phyloP scores from a whole-genome alignment of 768 basidiomycete species.

The Daedaleopsis nitida region DNA sequence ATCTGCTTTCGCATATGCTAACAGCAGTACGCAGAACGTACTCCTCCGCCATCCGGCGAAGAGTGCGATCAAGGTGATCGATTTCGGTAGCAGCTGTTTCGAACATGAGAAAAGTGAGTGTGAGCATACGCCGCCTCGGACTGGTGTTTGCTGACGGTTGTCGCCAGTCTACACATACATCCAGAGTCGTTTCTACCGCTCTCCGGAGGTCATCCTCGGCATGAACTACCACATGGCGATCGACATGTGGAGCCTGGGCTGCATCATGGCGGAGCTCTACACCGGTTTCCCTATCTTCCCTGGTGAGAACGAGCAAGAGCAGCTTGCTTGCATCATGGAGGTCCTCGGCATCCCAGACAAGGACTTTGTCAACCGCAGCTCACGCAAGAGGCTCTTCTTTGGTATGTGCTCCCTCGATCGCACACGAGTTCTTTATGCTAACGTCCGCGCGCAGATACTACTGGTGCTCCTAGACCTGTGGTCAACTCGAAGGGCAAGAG shows the following conservation, averaged over 20 bases:
- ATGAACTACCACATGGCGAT: slow-evolving; percentile 99
- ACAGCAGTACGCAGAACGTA: slow-evolving; percentile 67
- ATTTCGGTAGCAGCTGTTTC: slow-evolving; percentile 98
- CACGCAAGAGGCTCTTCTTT: slow-evolving; percentile 93
- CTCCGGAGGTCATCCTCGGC: slow-evolving; percentile 97
- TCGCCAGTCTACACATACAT: slow-evolving; percentile 95
- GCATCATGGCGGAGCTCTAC: slow-evolving; percentile 95
- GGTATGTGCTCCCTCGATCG: slow-evolving; percentile 52
- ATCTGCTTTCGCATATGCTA: background rate
- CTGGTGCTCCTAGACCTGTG: slow-evolving; percentile 89
- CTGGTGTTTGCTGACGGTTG: background rate
- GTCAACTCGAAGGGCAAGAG: slow-evolving; percentile 96
- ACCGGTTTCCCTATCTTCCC: slow-evolving; percentile 99
- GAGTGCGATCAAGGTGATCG: slow-evolving; percentile 97
- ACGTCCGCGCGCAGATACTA: slow-evolving; percentile 65
- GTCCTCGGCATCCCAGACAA: slow-evolving; percentile 95
- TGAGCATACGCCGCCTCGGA: background rate
- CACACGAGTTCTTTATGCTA: background rate
- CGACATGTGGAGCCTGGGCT: slow-evolving; percentile 99
- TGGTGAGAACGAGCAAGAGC: slow-evolving; percentile 98
- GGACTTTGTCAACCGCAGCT: slow-evolving; percentile 91
- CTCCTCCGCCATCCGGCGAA: slow-evolving; percentile 92
- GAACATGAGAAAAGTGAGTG: slow-evolving; percentile 95
- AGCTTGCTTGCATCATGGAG: slow-evolving; percentile 99
- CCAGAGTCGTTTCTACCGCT: slow-evolving; percentile 99